Conservation (phyloP, 306 rosid species). For the Acacia melanoxylon region DNA sequence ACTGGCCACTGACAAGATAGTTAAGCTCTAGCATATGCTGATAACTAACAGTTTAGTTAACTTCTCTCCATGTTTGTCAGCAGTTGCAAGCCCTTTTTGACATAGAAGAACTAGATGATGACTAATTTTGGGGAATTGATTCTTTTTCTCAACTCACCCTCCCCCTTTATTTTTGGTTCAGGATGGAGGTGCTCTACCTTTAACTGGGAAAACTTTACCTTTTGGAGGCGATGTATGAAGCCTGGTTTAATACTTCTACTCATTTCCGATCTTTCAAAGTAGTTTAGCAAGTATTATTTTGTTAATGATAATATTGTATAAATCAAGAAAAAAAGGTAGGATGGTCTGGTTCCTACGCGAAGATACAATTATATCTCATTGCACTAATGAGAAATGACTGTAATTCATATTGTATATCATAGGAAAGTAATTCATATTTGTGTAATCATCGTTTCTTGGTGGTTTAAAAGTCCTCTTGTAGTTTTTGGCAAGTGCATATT, state of each 20-base stretch:
- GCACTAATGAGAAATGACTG: no score
- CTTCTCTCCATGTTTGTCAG: conserved; percentile 16
- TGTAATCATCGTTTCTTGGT: conserved; percentile 14
- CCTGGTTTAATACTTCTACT: conserved; percentile 29
- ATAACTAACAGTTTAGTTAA: conserved; percentile 1
- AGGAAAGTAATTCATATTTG: no score
- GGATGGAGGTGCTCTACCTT: conserved; percentile 90
- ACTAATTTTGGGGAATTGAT: conserved; percentile 19
- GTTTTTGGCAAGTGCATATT: conserved; percentile 12
- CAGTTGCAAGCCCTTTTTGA: conserved; percentile 13
- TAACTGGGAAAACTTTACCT: conserved; percentile 80
- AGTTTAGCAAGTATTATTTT: conserved; percentile 21
- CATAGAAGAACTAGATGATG: conserved; percentile 16
- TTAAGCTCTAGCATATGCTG: conserved; percentile 16
- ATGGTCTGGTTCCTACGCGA: neutral
- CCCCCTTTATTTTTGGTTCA: conserved; percentile 45
- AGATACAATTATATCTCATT: no score
- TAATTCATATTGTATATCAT: no score
- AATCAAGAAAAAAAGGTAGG: neutral
- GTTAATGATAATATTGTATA: conserved; percentile 5
- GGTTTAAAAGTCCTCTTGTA: neutral
- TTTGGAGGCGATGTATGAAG: conserved; percentile 91
- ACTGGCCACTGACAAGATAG: neutral
- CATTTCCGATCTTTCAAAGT: conserved; percentile 21
- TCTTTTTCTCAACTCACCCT: conserved; percentile 22